Base-by-base conservation (phyloP, 1,284 basidiomycete genomes). In the Pyrrhoderma noxium region DNA sequence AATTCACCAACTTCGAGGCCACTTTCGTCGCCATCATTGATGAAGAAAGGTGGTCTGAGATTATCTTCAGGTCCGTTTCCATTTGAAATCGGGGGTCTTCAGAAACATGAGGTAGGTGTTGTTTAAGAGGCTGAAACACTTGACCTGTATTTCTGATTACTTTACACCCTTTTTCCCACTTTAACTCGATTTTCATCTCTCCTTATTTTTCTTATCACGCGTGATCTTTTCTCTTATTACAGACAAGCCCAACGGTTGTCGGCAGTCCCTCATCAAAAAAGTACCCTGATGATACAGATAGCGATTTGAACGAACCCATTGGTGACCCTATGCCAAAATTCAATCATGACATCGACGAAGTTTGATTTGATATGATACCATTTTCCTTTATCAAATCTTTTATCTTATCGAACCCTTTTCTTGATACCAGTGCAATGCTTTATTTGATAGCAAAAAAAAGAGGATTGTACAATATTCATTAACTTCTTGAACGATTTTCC, bases 21-120 rank as follows among this genome's bases (percentile, higher is more conserved):
- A n/a, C n/a, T n/a, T n/a, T n/a, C n/a, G n/a, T n/a, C n/a, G n/a
- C 42, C 25, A 2, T 31, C 34, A 7, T 31, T 37, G 5, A 7
- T 22, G n/a, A 22, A 16, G 38, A 52, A 52, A 23, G 39, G 39
- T 13, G 42, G 51, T 25, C 27, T 52, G 0, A 31, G 51, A 14
- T 22, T 52, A 27, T 52, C 51, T 7, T 44, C 37, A 18, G 45
- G 46, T 27, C 38, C 51, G 8, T 52, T 34, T 27, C 38, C 51
- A 4, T 52, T 34, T 23, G 45, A 47, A 19, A 36, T 52, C 14
- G 51, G 51, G 7, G 35, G 22, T 19, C 38, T 52, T 23, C 36
- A 36, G 13, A 52, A 52, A 31, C 45, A 35, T 14, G 38, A 18
- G 16, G 48, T 50, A 13, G 43, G 48, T 44, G 11, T 27, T 46